A percentile compares a stretch with the other conserved stretches of the same genome.
Conservation (phyloP, 2,329 filamentous ascomycete genomes). For the Aciculosporium take region DNA sequence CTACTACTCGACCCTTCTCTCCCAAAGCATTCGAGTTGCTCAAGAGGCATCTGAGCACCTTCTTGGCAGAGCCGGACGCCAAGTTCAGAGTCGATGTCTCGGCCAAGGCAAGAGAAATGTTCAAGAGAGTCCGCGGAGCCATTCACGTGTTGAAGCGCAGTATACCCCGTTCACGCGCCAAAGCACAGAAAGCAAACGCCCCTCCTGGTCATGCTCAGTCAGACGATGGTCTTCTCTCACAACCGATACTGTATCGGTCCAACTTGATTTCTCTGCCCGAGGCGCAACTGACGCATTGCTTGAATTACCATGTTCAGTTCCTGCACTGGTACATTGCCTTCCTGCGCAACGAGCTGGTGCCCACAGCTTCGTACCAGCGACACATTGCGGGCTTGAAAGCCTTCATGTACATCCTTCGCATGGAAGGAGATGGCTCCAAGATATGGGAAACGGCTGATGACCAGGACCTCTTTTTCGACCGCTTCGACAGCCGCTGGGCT, state of each 20-base stretch:
- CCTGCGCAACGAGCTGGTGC: conserved; percentile 56
- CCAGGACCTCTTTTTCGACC: conserved; percentile 25
- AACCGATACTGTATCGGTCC: conserved; percentile 22
- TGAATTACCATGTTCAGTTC: conserved; percentile 46
- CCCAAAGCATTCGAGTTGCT: conserved; percentile 46
- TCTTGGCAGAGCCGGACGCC: conserved; percentile 74
- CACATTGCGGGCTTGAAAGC: conserved; percentile 71
- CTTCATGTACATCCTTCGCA: conserved; percentile 50
- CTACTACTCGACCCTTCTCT: conserved; percentile 60
- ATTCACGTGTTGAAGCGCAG: conserved; percentile 40
- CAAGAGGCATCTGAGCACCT: conserved; percentile 48
- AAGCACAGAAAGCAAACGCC: conserved; percentile 19
- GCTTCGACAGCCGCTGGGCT: conserved; percentile 36
- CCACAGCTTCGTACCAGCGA: conserved; percentile 78
- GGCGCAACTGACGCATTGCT: conserved; percentile 21
- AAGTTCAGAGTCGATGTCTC: conserved; percentile 74
- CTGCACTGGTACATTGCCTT: conserved; percentile 63
- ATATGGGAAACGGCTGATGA: conserved; percentile 25
- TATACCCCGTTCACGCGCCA: conserved; percentile 22
- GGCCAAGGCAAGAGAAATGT: conserved; percentile 58
- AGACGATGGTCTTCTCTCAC: conserved; percentile 8
- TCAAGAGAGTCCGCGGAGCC: conserved; percentile 58
- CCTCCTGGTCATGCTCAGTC: neutral
- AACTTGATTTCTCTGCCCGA: conserved; percentile 27
- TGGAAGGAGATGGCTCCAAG: conserved; percentile 45